Conservation (phyloP, 257 asterid species). For the Primulina eburnea region DNA sequence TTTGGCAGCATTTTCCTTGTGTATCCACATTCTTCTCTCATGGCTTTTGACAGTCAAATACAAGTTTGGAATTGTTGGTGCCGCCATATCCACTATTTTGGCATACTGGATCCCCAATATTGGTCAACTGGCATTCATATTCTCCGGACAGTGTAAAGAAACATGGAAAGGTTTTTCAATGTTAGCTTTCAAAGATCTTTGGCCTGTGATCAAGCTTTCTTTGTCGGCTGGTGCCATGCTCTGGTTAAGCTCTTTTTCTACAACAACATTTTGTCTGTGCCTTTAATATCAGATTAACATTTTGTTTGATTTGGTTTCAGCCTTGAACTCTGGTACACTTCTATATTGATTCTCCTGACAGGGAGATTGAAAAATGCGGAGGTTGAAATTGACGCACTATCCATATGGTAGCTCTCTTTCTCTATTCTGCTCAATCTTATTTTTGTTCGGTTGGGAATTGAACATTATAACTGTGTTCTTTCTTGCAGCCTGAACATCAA, state of each 20-base stretch:
- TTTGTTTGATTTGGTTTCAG: slow-evolving; percentile 27
- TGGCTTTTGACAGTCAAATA: slow-evolving; percentile 62
- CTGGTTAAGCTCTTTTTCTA: slow-evolving; percentile 38
- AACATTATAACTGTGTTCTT: background rate
- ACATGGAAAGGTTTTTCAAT: slow-evolving; percentile 71
- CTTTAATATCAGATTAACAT: background rate
- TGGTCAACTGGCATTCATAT: slow-evolving; percentile 52
- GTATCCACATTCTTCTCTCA: slow-evolving; percentile 50
- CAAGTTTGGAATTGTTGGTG: slow-evolving; percentile 53
- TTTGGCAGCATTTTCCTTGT: slow-evolving; percentile 45
- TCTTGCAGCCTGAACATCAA: slow-evolving; percentile 58
- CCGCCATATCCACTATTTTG: slow-evolving; percentile 54
- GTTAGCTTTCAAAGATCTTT: slow-evolving; percentile 62
- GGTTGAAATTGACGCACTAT: slow-evolving; percentile 65
- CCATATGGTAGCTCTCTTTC: slow-evolving; percentile 55
- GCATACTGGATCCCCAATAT: slow-evolving; percentile 71
- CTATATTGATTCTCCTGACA: slow-evolving; percentile 57
- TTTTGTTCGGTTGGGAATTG: background rate
- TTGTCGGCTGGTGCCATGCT: slow-evolving; percentile 76
- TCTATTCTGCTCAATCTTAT: background rate
- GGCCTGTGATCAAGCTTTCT: slow-evolving; percentile 69
- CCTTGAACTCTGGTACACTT: slow-evolving; percentile 73
- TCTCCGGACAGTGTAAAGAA: slow-evolving; percentile 58
- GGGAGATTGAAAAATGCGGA: slow-evolving; percentile 61
- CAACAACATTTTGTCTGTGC: too few relatives aligned